phyloP scores from a whole-genome alignment of 352 stramenopile species.

The Blastocystis hominis region DNA sequence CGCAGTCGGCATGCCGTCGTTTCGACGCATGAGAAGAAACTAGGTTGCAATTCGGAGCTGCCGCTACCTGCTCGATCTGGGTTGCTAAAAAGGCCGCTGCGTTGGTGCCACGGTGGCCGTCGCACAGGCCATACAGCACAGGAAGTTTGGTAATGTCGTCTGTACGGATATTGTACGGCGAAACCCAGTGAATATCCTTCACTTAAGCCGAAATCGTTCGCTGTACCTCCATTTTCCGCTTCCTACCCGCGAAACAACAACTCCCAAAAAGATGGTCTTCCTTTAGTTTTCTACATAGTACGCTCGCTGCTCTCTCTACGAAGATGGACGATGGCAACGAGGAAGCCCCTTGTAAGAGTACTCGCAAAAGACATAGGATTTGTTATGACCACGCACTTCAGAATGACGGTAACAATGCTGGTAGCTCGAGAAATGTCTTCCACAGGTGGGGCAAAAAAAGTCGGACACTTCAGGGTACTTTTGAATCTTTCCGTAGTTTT shows the following conservation, averaged over 20 bases:
- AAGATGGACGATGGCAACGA: neutral
- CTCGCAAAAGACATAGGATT: constrained; percentile 3
- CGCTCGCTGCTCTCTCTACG: neutral
- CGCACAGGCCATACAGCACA: constrained; percentile 22
- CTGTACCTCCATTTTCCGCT: constrained; percentile 37
- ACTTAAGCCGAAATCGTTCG: neutral
- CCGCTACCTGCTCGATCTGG: neutral
- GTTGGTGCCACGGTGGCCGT: constrained; percentile 24
- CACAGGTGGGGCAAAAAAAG: constrained; percentile 29
- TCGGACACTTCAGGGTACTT: constrained; percentile 21
- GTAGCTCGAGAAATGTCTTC: constrained; percentile 9
- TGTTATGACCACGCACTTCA: neutral
- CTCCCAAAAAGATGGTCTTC: constrained; percentile 36
- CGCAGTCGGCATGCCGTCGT: neutral
- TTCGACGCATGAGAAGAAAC: constrained; percentile 35
- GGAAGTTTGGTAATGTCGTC: neutral
- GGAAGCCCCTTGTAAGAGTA: constrained; percentile 11
- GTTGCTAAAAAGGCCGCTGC: neutral
- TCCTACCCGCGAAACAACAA: constrained; percentile 31
- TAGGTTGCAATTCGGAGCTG: neutral
- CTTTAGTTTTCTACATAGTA: neutral
- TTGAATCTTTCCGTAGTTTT: constrained; percentile 23
- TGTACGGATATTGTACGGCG: constrained; percentile 1
- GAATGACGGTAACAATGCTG: constrained; percentile 37
- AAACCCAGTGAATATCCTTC: constrained; percentile 50